Evolutionary conservation across 345 rosid species (phyloP).

Genomic region (Kernera saxatilis): DNA sequence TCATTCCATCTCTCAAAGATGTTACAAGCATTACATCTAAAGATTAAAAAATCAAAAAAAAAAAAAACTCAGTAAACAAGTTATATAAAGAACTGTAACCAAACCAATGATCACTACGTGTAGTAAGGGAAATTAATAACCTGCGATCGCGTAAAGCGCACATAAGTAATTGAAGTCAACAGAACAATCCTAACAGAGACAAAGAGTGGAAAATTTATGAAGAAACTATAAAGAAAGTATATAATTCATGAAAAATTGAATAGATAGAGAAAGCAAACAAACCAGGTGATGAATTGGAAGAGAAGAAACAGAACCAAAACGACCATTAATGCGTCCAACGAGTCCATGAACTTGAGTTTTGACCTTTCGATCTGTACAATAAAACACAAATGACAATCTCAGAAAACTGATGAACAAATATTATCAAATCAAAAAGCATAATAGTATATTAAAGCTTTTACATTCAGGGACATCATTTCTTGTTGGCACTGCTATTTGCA

Average conservation of each 20-base stretch:
- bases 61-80: background rate
- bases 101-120: background rate
- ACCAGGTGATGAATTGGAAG: slow-evolving; percentile 96
- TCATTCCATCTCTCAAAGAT: slow-evolving; percentile 97
- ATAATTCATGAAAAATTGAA: background rate
- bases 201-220: background rate
- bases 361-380: slow-evolving; percentile 55
- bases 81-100: background rate
- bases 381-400: background rate
- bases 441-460: slow-evolving; percentile 24
- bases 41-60: background rate
- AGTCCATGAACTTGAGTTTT: slow-evolving; percentile 92
- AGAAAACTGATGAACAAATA: background rate
- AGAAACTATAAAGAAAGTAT: background rate
- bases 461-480: slow-evolving; percentile 96
- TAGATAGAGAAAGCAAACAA: slow-evolving; percentile 22
- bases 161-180: slow-evolving; percentile 65
- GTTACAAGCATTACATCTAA: slow-evolving; percentile 93
- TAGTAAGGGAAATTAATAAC: slow-evolving; percentile 34
- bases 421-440: background rate
- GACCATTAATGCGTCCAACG: slow-evolving; percentile 92
- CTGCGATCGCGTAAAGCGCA: slow-evolving; percentile 87
- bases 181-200: slow-evolving; percentile 67
- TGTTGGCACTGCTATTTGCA: slow-evolving; percentile 97
- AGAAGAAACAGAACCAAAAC: slow-evolving; percentile 80